phyloP scores from a whole-genome alignment of 164 flowering plant species.

The Malania oleifera region DNA sequence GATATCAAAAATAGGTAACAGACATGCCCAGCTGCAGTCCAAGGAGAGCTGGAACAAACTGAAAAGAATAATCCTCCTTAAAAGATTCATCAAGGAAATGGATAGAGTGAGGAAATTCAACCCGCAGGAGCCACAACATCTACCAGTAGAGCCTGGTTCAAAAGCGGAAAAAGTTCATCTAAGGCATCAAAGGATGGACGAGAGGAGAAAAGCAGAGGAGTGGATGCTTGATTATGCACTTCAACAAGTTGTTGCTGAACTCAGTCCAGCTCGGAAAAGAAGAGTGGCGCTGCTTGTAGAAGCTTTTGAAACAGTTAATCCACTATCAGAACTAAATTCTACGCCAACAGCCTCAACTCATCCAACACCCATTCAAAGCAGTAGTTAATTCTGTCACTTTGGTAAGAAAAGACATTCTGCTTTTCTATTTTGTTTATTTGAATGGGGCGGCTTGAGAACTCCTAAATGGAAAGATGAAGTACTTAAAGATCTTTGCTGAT shows the following conservation, averaged over 20 bases:
- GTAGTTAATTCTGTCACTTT: too few species aligned
- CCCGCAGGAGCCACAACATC: constrained; percentile 14
- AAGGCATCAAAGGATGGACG: constrained; percentile 32
- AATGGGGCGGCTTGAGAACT: too few species aligned
- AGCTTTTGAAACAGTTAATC: constrained; percentile 62
- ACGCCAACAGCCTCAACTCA: too few species aligned
- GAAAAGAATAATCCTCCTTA: constrained; percentile 41
- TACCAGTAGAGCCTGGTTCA: constrained; percentile 18
- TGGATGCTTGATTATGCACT: constrained; percentile 79
- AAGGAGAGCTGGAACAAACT: constrained; percentile 51
- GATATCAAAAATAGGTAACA: constrained; percentile 9
- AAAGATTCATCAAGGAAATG: constrained; percentile 51
- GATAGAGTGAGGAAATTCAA: constrained; percentile 38
- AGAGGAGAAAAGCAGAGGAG: constrained; percentile 47
- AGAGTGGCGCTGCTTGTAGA: constrained; percentile 57
- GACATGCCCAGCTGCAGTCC: constrained; percentile 13
- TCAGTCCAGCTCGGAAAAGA: constrained; percentile 50
- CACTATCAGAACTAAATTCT: constrained; percentile 32
- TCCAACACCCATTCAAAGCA: too few species aligned
- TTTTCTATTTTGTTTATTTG: too few species aligned
- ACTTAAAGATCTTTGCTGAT: too few species aligned
- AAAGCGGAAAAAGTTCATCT: constrained; percentile 39
- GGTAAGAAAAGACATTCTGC: too few species aligned
- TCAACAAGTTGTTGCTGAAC: constrained; percentile 38
- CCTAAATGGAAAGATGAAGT: too few species aligned